Base-by-base conservation (phyloP, 2,329 filamentous ascomycete genomes). In the Fusarium drepaniforme region DNA sequence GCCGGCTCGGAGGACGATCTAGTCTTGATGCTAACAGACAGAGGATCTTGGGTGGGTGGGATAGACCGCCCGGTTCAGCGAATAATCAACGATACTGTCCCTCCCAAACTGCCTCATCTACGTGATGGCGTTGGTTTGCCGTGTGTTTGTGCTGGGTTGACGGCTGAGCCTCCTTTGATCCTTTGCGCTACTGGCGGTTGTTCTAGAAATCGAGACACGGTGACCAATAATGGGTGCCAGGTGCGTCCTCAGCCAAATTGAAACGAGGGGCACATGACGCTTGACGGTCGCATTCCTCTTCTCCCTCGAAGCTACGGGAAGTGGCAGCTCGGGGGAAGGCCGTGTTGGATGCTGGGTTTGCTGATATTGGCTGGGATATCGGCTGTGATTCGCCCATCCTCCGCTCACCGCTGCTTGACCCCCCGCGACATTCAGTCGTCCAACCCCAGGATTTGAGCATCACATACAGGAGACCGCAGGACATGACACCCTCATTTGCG, bases 181-280 rank as follows among this genome's bases (percentile, higher is more conserved):
- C 53, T 71, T 65, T 76, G 80, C 81, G 81, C 79, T 79, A 81
- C 80, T 73, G 78, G 81, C 81, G 81, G 80, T 77, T 82, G 75
- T 81, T 75, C 79, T 78, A 81, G 79, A 82, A 81, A 81, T 80
- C 74, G 59, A 72, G 64, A 62, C 53, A 60, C 68, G 33, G 61
- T 49, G 65, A 51, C 79, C 79, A 80, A 80, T 79, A 68, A 73
- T 21, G 57, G 62, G 33, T 51, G 57, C 67, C 63, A 73, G 67
- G 69, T 72, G 66, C 61, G 51, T 68, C 64, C 60, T 72, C 64
- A 65, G 38, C 63, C 68, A 73, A 66, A 68, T 67, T 72, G 74
- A 74, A 69, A 67, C 69, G 67, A 66, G 67, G 66, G 71, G 67
- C 77, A 79, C 77, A 78, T 79, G 77, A 79, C 71, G 67, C 58